phyloP scores from a whole-genome alignment of 2,329 filamentous ascomycete species.

The Botryotinia convoluta region DNA sequence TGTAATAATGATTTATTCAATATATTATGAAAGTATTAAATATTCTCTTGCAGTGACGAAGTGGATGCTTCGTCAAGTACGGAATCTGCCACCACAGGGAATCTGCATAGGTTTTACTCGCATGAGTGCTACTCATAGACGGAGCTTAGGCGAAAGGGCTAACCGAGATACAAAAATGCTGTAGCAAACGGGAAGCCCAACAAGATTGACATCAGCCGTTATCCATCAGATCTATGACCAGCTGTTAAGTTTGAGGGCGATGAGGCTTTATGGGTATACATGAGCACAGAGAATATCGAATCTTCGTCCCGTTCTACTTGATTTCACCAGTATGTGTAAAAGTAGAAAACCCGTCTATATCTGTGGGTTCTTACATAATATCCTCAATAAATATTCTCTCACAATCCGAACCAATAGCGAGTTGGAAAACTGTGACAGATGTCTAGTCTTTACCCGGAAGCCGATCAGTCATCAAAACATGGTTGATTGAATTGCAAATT shows the following conservation, averaged over 20 bases:
- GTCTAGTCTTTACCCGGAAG: neutral
- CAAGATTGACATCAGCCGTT: neutral
- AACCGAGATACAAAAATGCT: neutral
- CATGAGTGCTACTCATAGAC: neutral
- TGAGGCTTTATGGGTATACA: neutral
- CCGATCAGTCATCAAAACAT: neutral
- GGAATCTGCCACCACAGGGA: too few relatives aligned
- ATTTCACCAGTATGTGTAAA: neutral
- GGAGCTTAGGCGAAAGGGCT: neutral
- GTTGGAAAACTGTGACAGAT: neutral
- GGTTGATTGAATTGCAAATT: neutral
- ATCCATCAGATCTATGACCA: neutral
- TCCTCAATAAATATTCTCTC: rapidly evolving
- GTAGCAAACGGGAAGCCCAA: neutral
- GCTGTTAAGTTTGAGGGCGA: too few relatives aligned
- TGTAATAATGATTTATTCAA: too few relatives aligned
- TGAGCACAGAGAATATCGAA: too few relatives aligned
- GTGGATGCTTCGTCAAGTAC: too few relatives aligned
- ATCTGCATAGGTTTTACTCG: neutral
- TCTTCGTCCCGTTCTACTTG: neutral
- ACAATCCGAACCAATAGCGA: neutral
- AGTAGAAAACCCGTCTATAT: too few relatives aligned
- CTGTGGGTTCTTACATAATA: neutral
- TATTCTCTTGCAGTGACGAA: too few relatives aligned
- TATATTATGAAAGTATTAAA: too few relatives aligned